These are phyloP conservation scores for Dorcoceras hygrometricum DNA, from an alignment of 257 asterid species.

Conservation along the genomic window DNA sequence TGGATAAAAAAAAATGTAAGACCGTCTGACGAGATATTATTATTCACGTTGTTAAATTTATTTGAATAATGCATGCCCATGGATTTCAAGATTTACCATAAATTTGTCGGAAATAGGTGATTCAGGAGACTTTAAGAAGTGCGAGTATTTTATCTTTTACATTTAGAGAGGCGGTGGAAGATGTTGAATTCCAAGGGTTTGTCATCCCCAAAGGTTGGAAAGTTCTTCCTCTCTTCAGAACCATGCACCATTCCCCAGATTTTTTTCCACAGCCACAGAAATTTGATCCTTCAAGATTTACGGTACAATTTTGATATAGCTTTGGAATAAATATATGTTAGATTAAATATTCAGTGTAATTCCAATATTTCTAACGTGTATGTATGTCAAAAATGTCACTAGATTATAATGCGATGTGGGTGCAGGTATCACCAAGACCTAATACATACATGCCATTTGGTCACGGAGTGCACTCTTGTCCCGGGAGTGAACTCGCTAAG, in stretches of 20 bases:
- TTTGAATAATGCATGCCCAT: too few species aligned
- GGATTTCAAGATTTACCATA: too few species aligned
- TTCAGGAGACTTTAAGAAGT: constrained; percentile 66
- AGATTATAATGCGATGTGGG: too few species aligned
- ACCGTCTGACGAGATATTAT: too few species aligned
- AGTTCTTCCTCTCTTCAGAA: constrained; percentile 71
- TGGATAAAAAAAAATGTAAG: too few species aligned
- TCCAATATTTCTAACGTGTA: too few species aligned
- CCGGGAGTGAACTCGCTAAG: constrained; percentile 73
- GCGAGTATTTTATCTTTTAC: constrained; percentile 72
- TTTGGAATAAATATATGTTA: too few species aligned
- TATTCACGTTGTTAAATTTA: too few species aligned
- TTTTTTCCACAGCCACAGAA: constrained; percentile 63
- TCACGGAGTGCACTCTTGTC: constrained; percentile 70
- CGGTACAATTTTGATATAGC: too few species aligned
- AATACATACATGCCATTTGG: constrained; percentile 76
- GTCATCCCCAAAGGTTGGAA: constrained; percentile 82
- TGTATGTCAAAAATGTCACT: too few species aligned
- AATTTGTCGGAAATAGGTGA: constrained; percentile 34
- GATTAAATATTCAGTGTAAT: too few species aligned
- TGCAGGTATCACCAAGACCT: constrained; percentile 53
- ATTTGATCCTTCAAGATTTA: constrained; percentile 73
- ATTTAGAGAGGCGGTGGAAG: constrained; percentile 70
- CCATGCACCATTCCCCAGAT: constrained; percentile 56
- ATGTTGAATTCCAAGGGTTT: constrained; percentile 60